Evolutionary conservation across 805 yeast genomes (phyloP), one percentile per base, ranked within the genome.

Genomic region (Komagataella pastoris): DNA sequence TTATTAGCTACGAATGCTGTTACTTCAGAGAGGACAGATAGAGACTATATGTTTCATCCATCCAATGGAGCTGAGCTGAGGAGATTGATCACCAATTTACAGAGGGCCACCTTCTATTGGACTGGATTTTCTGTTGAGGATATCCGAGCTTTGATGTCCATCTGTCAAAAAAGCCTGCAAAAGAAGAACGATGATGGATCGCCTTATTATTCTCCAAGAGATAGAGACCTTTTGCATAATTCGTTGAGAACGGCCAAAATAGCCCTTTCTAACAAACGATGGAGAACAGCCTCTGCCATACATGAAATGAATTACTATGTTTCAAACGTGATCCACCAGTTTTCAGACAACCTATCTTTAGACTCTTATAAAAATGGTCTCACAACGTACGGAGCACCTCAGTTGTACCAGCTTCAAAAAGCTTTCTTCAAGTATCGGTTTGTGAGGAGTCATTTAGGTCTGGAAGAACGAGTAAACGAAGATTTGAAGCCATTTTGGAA

Each of bases 1-100:
- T 86, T 83, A 1, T 65, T 83, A 47, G 86, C 88, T 1, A 79
- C 81, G 2, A 83, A 83, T 67, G 87, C 89, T 0, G 84, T 83
- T 2, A 78, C 88, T 4, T 82, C 88, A 0, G 88, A 83, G 59
- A 64, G 88, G 49, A 72, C 69, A 3, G 90, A 77, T 56, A 69
- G 73, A 21, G 89, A 83, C 61, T 83, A 80, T 62, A 81, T 83
- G 87, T 83, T 83, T 59, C 83, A 83, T 67, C 75, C 80, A 0
- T 62, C 74, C 0, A 82, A 81, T 57, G 67, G 78, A 46, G 62
- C 61, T 17, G 81, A 80, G 54, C 62, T 83, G 44, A 66, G 82
- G 54, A 63, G 82, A 49, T 68, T 83, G 55, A 74, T 83, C 10
- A 73, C 77, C 3, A 83, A 83, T 58, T 60, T 83, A 24, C 86